Base-by-base conservation (phyloP, 2,329 filamentous ascomycete species). In the Bimuria novae-zelandiae region DNA sequence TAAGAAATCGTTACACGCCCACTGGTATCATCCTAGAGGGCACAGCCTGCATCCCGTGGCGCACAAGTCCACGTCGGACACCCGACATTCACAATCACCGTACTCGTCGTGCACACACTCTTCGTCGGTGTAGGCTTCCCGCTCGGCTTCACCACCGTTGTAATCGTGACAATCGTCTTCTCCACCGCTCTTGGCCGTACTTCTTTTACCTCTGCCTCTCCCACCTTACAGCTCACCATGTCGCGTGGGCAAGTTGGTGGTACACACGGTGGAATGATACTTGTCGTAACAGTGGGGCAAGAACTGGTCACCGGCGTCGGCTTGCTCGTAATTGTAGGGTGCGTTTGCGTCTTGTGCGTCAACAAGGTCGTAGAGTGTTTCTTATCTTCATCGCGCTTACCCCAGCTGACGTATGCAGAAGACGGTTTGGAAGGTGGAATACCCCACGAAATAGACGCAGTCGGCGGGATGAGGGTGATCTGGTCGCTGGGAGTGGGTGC, bases 21-120 rank as follows among this genome's bases (percentile, higher is more conserved):
- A 14, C 39, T 49, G 36, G 47, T 42, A 49, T 42, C 37, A 35
- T 42, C 17, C 4, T 10, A 23, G n/a, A 21, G 7, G 11, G 41
- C 43, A 46, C 11, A 17, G 14, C 14, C 33, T 17, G 41, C 29
- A 10, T n/a, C 30, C 17, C 44, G 51, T 27, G 62, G 59, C 35
- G 64, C 62, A 54, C 63, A 67, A 40, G 62, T 64, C 41, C 54
- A 67, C 12, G 62, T 67, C 25, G 63, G 63, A 51, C 63, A 67
- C 14, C 41, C 39, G 30, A 33, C n/a, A 29, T 35, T 33, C n/a
- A 51, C 35, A 11, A 55, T 57, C 46, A 33, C 57, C 30, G 59
- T 63, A 27, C 51, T 52, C 16, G 39, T 33, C 25, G 49, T 49
- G 32, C 44, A 53, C 40, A 23, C 51, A 43, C 35, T 35, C 25